phyloP scores from a whole-genome alignment of 768 basidiomycete species.

The Mycena latifolia region DNA sequence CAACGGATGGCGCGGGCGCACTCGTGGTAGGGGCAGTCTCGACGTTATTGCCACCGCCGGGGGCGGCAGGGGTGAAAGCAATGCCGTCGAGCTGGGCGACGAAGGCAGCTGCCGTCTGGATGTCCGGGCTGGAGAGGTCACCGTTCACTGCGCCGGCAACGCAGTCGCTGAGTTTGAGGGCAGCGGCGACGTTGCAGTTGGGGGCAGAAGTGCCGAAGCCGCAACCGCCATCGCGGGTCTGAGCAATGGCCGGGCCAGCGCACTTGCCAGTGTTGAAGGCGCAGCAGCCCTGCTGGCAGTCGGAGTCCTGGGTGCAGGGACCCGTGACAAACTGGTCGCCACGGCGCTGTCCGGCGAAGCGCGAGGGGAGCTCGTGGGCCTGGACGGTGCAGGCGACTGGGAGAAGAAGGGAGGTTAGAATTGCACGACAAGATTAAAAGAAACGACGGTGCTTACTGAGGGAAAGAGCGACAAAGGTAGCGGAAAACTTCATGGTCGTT shows the following conservation, averaged over 20 bases:
- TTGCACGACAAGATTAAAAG: too few relatives aligned
- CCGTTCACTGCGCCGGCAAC: background rate
- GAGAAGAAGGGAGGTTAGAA: too few relatives aligned
- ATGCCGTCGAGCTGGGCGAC: conserved; percentile 12
- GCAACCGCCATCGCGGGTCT: conserved; percentile 39
- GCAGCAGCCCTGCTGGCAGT: conserved; percentile 40
- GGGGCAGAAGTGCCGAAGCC: conserved; percentile 34
- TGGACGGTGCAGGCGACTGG: conserved; percentile 30
- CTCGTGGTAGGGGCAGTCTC: conserved; percentile 8
- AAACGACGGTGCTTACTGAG: background rate
- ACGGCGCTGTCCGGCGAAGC: conserved; percentile 9
- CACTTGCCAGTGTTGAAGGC: conserved; percentile 40
- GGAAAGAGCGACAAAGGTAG: background rate
- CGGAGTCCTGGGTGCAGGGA: conserved; percentile 35
- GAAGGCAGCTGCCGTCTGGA: conserved; percentile 8
- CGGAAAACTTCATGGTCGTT: background rate
- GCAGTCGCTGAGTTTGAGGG: conserved; percentile 8
- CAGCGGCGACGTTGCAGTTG: conserved; percentile 36
- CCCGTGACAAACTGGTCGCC: background rate
- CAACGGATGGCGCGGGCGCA: background rate
- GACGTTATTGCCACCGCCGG: conserved; percentile 28
- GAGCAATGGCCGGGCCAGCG: conserved; percentile 39
- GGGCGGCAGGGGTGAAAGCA: background rate
- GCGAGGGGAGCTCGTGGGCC: conserved; percentile 9
- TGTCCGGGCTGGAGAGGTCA: background rate